phyloP scores from a whole-genome alignment of 2,329 filamentous ascomycete genomes.

The Apiospora malaysiana region DNA sequence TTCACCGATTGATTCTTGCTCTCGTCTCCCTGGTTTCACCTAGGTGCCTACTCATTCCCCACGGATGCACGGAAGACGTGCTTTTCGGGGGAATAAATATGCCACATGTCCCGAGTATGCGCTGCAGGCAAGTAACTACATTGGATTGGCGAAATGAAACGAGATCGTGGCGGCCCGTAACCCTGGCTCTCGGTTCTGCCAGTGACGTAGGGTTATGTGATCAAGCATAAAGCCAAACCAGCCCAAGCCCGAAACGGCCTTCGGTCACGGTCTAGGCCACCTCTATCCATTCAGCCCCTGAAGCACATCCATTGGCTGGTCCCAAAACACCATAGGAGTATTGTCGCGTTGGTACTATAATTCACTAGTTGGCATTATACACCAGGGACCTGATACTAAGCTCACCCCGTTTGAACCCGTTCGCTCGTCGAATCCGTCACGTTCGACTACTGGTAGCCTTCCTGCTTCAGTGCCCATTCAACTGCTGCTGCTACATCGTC shows the following conservation, averaged over 20 bases:
- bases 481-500: conserved; percentile 80
- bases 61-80: neutral
- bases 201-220: conserved; percentile 11
- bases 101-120: too few relatives aligned
- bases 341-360: neutral
- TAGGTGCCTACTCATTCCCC: neutral
- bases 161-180: conserved; percentile 9
- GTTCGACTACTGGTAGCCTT: conserved; percentile 46
- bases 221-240: neutral
- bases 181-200: conserved; percentile 9
- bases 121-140: neutral
- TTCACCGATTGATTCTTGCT: conserved; percentile 4
- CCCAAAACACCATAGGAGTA: neutral
- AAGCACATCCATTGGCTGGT: neutral
- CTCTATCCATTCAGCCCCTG: neutral
- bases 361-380: neutral
- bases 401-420: neutral
- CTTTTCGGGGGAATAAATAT: neutral
- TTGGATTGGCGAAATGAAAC: neutral
- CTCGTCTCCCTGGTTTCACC: neutral
- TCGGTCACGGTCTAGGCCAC: conserved; percentile 16
- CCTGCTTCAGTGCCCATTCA: conserved; percentile 71
- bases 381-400: conserved; percentile 26
- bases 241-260: conserved; percentile 12
- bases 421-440: neutral